Evolutionary conservation across 2,329 filamentous ascomycete genomes (phyloP).

Genomic region (Aspergillus hortae): DNA sequence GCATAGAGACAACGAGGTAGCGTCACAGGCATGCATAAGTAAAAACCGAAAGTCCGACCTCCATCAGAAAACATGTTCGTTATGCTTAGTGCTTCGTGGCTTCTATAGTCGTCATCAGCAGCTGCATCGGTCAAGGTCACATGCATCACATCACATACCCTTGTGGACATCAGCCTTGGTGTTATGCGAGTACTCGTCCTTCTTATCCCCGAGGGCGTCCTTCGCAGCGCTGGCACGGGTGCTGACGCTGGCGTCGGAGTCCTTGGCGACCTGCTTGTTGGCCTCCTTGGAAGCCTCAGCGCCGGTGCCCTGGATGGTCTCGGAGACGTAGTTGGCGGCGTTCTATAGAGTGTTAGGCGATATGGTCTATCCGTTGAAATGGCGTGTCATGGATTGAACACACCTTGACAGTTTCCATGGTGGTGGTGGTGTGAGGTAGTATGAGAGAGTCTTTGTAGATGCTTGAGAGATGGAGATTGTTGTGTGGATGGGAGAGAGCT

Average conservation of each 20-base stretch:
- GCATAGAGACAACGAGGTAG: too few species aligned
- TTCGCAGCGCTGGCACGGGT: slow-evolving; percentile 55
- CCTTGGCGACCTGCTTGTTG: slow-evolving; percentile 68
- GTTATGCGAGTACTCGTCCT: slow-evolving; percentile 52
- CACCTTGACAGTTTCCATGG: neutral
- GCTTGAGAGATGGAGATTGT: too few species aligned
- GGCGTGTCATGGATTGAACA: neutral
- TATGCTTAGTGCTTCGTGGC: neutral
- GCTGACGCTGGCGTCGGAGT: slow-evolving; percentile 49
- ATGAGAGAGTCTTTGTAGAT: too few species aligned
- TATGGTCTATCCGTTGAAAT: neutral
- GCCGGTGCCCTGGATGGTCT: slow-evolving; percentile 57
- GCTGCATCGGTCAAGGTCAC: neutral
- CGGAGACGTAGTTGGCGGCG: slow-evolving; percentile 66
- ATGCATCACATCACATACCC: neutral
- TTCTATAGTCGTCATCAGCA: neutral
- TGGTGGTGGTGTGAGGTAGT: neutral
- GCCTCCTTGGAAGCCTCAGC: slow-evolving; percentile 61
- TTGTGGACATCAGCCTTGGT: slow-evolving; percentile 10
- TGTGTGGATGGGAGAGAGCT: too few species aligned
- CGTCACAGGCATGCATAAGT: too few species aligned
- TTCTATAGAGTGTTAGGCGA: slow-evolving; percentile 34
- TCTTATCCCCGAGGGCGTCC: slow-evolving; percentile 52
- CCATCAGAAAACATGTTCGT: too few species aligned
- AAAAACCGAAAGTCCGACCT: too few species aligned